A percentile compares a stretch with the other conserved stretches of the same genome.
phyloP scores from a whole-genome alignment of 2,329 filamentous ascomycete species.

The Pseudocercospora fijiensis region DNA sequence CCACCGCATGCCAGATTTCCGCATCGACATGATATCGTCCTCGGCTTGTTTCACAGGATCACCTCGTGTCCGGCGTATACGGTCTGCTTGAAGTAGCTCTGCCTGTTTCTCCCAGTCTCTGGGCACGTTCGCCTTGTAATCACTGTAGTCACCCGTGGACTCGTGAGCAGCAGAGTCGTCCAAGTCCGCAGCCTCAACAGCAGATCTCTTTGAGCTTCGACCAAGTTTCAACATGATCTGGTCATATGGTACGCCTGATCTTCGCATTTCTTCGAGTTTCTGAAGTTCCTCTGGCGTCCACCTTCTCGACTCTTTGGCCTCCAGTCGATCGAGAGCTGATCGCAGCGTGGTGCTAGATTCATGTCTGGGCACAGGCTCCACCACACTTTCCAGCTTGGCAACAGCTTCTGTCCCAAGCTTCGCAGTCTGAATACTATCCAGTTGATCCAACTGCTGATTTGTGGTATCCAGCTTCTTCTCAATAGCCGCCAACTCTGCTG shows the following conservation, averaged over 20 bases:
- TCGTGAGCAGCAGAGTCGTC: conserved; percentile 37
- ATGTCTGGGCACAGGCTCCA: neutral
- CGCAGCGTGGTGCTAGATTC: neutral
- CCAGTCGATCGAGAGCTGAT: conserved; percentile 4
- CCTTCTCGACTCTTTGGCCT: conserved; percentile 5
- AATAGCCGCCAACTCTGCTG: conserved; percentile 21
- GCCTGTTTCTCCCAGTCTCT: conserved; percentile 31
- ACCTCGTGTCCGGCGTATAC: conserved; percentile 28
- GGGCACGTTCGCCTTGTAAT: conserved; percentile 26
- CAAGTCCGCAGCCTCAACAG: conserved; percentile 26
- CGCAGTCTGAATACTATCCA: conserved; percentile 10
- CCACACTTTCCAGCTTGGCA: neutral
- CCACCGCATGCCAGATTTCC: conserved; percentile 25
- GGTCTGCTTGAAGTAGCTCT: conserved; percentile 33
- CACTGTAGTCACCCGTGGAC: conserved; percentile 31
- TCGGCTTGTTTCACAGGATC: conserved; percentile 6
- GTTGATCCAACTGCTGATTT: conserved; percentile 25
- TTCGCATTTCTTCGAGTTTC: conserved; percentile 7
- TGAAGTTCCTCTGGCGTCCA: conserved; percentile 3
- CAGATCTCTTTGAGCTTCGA: conserved; percentile 25
- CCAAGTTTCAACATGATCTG: conserved; percentile 7
- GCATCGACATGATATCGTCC: conserved; percentile 8
- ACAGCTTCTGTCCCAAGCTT: neutral
- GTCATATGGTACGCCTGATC: neutral
- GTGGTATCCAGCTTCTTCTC: conserved; percentile 33